These are phyloP conservation scores for Iris macrosiphon DNA, from an alignment of 106 monocot genomes.

Conservation along the genomic window DNA sequence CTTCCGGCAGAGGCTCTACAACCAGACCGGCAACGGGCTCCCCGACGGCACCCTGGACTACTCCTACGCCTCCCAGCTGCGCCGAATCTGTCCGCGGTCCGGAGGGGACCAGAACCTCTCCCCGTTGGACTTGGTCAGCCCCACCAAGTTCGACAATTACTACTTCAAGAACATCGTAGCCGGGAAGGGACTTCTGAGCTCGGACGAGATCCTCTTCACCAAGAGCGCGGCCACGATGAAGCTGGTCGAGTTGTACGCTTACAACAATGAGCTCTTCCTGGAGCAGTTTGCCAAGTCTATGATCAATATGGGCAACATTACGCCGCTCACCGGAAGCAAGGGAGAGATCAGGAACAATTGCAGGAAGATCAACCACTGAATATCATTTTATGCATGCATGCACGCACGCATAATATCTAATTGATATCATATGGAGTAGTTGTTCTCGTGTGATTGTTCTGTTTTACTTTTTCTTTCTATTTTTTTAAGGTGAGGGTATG, in stretches of 20 bases:
- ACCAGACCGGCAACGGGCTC: slow-evolving; percentile 10
- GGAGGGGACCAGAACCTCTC: slow-evolving; percentile 4
- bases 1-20: slow-evolving; percentile 16
- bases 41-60: slow-evolving; percentile 3
- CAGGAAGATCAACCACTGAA: slow-evolving; percentile 9
- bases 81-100: not conserved
- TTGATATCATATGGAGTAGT: no score
- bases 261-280: not conserved
- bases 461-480: no score
- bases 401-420: no score
- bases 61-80: not conserved
- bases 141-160: slow-evolving; percentile 9
- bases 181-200: slow-evolving; percentile 7
- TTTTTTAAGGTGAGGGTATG: no score
- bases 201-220: slow-evolving; percentile 1
- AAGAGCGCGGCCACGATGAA: not conserved
- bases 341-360: slow-evolving; percentile 13
- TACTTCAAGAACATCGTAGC: slow-evolving; percentile 11
- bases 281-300: slow-evolving; percentile 9
- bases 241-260: slow-evolving; percentile 1
- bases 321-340: slow-evolving; percentile 4
- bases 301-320: slow-evolving; percentile 14
- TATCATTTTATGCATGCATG: no score
- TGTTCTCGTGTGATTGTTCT: no score
- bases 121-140: not conserved